These are phyloP conservation scores for Paramarasmius palmivorus DNA, from an alignment of 1,284 basidiomycete genomes.

Conservation along the genomic window DNA sequence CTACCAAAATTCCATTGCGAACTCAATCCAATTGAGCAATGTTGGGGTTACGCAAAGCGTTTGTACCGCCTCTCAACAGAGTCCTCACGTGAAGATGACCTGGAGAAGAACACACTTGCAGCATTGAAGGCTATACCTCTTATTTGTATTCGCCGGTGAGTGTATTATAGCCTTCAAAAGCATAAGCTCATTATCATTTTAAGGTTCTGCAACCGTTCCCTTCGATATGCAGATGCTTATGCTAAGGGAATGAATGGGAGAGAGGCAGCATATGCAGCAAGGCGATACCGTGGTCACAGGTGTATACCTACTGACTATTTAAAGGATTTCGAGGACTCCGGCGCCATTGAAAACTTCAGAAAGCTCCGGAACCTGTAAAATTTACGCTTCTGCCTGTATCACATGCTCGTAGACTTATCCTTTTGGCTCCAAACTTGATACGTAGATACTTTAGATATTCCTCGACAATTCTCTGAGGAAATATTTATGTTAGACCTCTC, in stretches of 20 bases:
- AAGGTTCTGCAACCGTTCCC: conserved; percentile 9
- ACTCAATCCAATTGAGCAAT: conserved; percentile 20
- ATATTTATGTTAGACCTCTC: background rate
- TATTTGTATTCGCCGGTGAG: conserved; percentile 8
- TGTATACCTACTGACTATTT: conserved; percentile 10
- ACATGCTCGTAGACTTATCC: background rate
- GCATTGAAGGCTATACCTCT: conserved; percentile 15
- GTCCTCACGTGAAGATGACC: conserved; percentile 8
- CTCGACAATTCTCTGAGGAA: background rate
- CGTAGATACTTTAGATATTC: background rate
- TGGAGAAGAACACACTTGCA: conserved; percentile 12
- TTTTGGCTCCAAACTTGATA: background rate
- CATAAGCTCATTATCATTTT: background rate
- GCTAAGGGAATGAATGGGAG: conserved; percentile 8
- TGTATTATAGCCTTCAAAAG: too few species aligned
- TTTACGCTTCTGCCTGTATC: background rate
- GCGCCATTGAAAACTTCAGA: conserved; percentile 5
- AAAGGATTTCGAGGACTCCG: conserved; percentile 9
- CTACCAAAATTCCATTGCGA: conserved; percentile 22
- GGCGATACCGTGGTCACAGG: conserved; percentile 3
- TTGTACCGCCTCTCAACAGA: conserved; percentile 5
- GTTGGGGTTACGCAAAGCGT: conserved; percentile 25
- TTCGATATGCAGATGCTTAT: conserved; percentile 11
- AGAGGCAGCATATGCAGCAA: conserved; percentile 10
- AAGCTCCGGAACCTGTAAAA: background rate